Percentiles rank a stretch among this genome's conserved stretches.
Evolutionary conservation across 345 rosid species (phyloP).

Genomic region (Ceriops tagal): DNA sequence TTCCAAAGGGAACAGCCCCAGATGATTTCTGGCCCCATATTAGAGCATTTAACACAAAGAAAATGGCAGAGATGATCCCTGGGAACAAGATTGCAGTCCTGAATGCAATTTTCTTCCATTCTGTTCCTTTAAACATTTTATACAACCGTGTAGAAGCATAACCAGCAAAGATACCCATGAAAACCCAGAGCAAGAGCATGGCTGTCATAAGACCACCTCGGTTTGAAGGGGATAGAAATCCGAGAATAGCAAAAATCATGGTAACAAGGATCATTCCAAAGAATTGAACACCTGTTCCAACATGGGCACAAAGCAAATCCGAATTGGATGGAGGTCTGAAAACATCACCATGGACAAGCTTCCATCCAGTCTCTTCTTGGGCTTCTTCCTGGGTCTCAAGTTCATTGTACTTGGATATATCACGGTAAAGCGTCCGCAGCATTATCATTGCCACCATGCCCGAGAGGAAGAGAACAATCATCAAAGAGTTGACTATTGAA

Average conservation of each 20-base stretch:
- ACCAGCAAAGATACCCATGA: slow-evolving; percentile 80
- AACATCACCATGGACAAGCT: slow-evolving; percentile 75
- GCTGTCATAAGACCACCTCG: slow-evolving; percentile 89
- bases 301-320: slow-evolving; percentile 62
- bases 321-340: slow-evolving; percentile 71
- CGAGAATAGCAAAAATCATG: slow-evolving; percentile 69
- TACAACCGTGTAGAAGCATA: slow-evolving; percentile 59
- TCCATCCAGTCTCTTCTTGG: slow-evolving; percentile 88
- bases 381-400: slow-evolving; percentile 87
- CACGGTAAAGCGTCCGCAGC: slow-evolving; percentile 76
- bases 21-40: slow-evolving; percentile 88
- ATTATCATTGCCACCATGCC: slow-evolving; percentile 89
- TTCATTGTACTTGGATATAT: slow-evolving; percentile 73
- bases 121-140: slow-evolving; percentile 75
- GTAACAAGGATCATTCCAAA: slow-evolving; percentile 73
- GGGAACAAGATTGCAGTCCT: slow-evolving; percentile 76
- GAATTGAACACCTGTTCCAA: slow-evolving; percentile 76
- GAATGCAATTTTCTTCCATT: slow-evolving; percentile 70
- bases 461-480: slow-evolving; percentile 78
- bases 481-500: slow-evolving; percentile 72
- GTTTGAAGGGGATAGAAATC: slow-evolving; percentile 77
- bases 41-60: slow-evolving; percentile 67
- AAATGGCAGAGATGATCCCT: slow-evolving; percentile 54
- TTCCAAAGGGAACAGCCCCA: slow-evolving; percentile 81
- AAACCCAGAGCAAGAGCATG: slow-evolving; percentile 77